A percentile compares a stretch with the other conserved stretches of the same genome.
Conservation (phyloP, 306 rosid species). For the Hippophae rhamnoides region DNA sequence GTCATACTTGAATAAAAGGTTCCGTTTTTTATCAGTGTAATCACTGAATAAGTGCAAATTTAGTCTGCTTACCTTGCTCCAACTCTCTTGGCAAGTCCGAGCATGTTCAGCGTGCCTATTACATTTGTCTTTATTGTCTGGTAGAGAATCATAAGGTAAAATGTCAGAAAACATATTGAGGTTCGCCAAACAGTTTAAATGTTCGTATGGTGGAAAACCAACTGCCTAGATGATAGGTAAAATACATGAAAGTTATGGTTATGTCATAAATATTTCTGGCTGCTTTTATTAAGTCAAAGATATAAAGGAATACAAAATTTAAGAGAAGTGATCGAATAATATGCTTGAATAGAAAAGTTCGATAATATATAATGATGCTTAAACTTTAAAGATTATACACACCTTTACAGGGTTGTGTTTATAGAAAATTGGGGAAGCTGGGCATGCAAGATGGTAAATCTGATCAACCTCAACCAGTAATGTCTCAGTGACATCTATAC, state of each 20-base stretch:
- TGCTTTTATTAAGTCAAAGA: too few species aligned
- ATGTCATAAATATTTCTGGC: too few species aligned
- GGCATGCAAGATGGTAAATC: slow-evolving; percentile 97
- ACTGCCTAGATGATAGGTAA: too few species aligned
- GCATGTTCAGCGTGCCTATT: slow-evolving; percentile 95
- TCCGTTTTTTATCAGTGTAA: too few species aligned
- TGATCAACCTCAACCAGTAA: slow-evolving; percentile 90
- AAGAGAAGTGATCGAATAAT: too few species aligned
- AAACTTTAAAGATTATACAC: background rate
- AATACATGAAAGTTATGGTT: too few species aligned
- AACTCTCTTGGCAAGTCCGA: slow-evolving; percentile 96
- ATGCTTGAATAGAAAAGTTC: too few species aligned
- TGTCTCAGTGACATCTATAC: slow-evolving; percentile 78
- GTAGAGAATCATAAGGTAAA: slow-evolving; percentile 15
- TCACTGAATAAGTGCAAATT: background rate
- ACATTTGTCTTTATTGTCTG: slow-evolving; percentile 98
- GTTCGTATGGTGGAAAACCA: too few species aligned
- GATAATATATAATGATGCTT: too few species aligned
- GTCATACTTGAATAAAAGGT: background rate
- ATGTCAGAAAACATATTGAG: background rate
- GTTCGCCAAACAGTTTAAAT: too few species aligned
- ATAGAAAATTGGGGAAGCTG: slow-evolving; percentile 95
- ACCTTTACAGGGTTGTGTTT: slow-evolving; percentile 98
- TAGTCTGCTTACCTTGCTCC: slow-evolving; percentile 71
- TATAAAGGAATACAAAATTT: too few species aligned